Evolutionary conservation across 768 basidiomycete genomes (phyloP).

Genomic region (Sporobolomyces phaffii): DNA sequence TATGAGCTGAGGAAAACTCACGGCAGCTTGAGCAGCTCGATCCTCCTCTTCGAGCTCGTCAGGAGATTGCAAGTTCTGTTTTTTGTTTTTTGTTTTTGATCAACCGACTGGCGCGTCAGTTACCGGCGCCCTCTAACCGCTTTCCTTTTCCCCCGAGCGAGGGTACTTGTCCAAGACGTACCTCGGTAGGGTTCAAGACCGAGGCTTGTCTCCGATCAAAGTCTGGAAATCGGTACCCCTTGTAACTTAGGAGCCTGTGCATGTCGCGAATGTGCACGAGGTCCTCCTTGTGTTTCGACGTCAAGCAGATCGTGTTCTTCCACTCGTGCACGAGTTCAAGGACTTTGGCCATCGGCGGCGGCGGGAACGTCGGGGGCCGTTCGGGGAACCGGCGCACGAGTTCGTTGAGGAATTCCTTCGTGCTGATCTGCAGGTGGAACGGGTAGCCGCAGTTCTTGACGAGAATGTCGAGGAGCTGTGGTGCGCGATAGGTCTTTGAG

Average conservation of each 20-base stretch:
- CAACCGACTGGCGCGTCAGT: too few relatives aligned
- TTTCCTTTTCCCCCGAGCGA: too few relatives aligned
- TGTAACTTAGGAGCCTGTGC: conserved; percentile 88
- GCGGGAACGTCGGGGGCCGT: conserved; percentile 88
- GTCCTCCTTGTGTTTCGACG: conserved; percentile 91
- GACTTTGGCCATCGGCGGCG: conserved; percentile 89
- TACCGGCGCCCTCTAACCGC: too few relatives aligned
- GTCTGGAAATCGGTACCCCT: conserved; percentile 56
- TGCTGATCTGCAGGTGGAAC: conserved; percentile 90
- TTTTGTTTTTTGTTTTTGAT: too few relatives aligned
- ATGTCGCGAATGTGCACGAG: conserved; percentile 95
- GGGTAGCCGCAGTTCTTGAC: conserved; percentile 95
- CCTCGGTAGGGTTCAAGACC: conserved; percentile 48
- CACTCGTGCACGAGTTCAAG: conserved; percentile 85
- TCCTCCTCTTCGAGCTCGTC: conserved; percentile 96
- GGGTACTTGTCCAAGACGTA: too few relatives aligned
- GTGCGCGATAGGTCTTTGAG: not conserved
- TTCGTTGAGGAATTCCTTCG: conserved; percentile 97
- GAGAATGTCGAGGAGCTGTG: conserved; percentile 72
- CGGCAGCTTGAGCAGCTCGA: conserved; percentile 82
- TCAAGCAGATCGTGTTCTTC: conserved; percentile 86
- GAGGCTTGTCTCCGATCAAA: conserved; percentile 48
- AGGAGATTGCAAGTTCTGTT: conserved; percentile 84
- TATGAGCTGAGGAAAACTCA: conserved; percentile 37
- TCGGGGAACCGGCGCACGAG: conserved; percentile 96